Base-by-base conservation (phyloP, 1,284 basidiomycete genomes). In the Spongispora temasekensis region DNA sequence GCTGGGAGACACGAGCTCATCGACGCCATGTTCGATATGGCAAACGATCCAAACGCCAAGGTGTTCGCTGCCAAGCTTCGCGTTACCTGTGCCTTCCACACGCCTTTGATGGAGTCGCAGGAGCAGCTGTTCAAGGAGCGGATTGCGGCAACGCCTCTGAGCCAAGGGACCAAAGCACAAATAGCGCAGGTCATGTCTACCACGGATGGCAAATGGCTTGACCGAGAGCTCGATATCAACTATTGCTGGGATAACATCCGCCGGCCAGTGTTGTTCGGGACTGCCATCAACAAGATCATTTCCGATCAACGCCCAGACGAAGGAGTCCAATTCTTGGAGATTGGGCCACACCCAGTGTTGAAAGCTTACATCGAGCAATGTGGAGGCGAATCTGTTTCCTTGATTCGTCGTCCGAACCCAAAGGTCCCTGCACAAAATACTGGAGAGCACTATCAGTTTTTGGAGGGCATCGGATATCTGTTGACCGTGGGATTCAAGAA, bases 221-320 rank as follows among this genome's bases (percentile, higher is more conserved):
- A 75, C 27, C 71, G 70, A 25, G 71, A 74, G 25, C 65, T 71
- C 25, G 63, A 67, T 7, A 15, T 62, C 21, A 15, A 63, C 57
- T 74, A 71, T 28, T 67, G 74, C 56, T 75, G 71, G 71, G 71
- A 73, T 21, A 73, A 75, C 51, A 67, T 73, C 37, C 69, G 71
- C 53, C 61, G 63, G 32, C 71, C 73, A 0, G 73, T 74, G 5
- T 65, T 73, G 28, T 75, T 75, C 19, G 72, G 71, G 5, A 70
- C 66, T 42, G 65, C 70, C 13, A 69, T 75, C 56, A 67, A 75
- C 59, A 75, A 68, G 57, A 65, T 73, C 0, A 57, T 69, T 21
- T 63, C 67, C n/a, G 72, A 73, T n/a, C 62, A 74, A 55, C 67
- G 67, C 21, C 59, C 61, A 12, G 66, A 75, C 2, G 62, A n/a